Percentiles rank a stretch among this genome's conserved stretches.
phyloP scores from a whole-genome alignment of 345 rosid genomes.

The Arabis hirsuta region DNA sequence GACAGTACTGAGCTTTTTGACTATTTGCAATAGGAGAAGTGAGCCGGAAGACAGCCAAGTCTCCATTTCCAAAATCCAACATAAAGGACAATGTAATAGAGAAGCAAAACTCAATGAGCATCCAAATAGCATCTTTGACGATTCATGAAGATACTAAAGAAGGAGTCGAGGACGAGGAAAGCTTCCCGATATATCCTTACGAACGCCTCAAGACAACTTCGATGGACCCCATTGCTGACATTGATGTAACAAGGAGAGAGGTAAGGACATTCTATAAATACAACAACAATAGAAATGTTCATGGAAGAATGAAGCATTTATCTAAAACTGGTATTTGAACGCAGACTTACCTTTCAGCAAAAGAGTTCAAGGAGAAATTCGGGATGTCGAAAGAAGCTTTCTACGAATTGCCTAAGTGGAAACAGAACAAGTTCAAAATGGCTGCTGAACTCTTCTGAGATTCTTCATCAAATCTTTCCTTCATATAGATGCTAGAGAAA shows the following conservation, averaged over 20 bases:
- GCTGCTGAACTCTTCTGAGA: slow-evolving; percentile 85
- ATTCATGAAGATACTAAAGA: slow-evolving; percentile 91
- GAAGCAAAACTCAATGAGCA: slow-evolving; percentile 63
- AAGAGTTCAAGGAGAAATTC: slow-evolving; percentile 88
- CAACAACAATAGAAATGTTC: background rate
- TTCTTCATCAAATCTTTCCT: slow-evolving; percentile 16
- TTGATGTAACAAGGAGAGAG: slow-evolving; percentile 97
- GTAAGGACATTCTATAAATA: slow-evolving; percentile 44
- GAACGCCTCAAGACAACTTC: slow-evolving; percentile 80
- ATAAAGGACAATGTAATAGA: slow-evolving; percentile 38
- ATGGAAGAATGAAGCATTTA: slow-evolving; percentile 26
- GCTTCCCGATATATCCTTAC: slow-evolving; percentile 70
- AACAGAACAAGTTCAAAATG: slow-evolving; percentile 98
- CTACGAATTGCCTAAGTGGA: slow-evolving; percentile 95
- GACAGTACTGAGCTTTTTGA: slow-evolving; percentile 2
- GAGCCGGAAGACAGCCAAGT: slow-evolving; percentile 54
- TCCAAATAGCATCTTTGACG: slow-evolving; percentile 74
- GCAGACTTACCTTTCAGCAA: slow-evolving; percentile 81
- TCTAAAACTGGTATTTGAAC: background rate
- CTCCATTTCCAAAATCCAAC: slow-evolving; percentile 51
- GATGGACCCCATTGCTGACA: slow-evolving; percentile 68
- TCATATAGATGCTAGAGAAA: too few species aligned
- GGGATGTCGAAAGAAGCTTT: slow-evolving; percentile 87
- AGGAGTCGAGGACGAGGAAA: slow-evolving; percentile 95
- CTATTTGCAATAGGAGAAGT: slow-evolving; percentile 38